These are phyloP conservation scores for Tilletiopsis washingtonensis DNA, from an alignment of 1,284 basidiomycete species.

Conservation along the genomic window DNA sequence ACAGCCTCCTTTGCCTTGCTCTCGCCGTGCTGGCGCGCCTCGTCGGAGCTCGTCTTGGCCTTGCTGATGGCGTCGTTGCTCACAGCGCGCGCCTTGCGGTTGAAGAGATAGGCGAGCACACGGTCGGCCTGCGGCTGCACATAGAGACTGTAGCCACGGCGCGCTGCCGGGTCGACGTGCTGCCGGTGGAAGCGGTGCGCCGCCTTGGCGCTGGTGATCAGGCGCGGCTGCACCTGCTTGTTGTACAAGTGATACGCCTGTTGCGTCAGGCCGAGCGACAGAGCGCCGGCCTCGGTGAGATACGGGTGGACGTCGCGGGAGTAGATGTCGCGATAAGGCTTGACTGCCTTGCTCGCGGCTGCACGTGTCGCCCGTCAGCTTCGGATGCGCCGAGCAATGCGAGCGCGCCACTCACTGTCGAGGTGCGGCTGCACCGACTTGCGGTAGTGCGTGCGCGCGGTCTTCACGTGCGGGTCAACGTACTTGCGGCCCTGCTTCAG, in stretches of 20 bases:
- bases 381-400: no score
- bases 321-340: conserved; percentile 42
- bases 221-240: conserved; percentile 33
- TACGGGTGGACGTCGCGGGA: conserved; percentile 43
- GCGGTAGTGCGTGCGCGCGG: conserved; percentile 29
- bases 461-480: conserved; percentile 30
- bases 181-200: conserved; percentile 29
- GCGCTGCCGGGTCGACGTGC: conserved; percentile 27
- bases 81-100: conserved; percentile 17
- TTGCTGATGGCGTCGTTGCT: conserved; percentile 9
- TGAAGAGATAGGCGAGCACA: conserved; percentile 25
- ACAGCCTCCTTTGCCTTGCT: conserved; percentile 13
- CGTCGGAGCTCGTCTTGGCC: conserved; percentile 5
- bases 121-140: conserved; percentile 34
- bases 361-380: no score
- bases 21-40: conserved; percentile 7
- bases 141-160: conserved; percentile 30
- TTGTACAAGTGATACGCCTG: conserved; percentile 30
- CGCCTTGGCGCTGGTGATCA: conserved; percentile 20
- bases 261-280: conserved; percentile 19
- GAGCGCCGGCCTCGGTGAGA: conserved; percentile 21
- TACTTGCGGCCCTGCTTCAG: conserved; percentile 26
- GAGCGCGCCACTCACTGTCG: conserved; percentile 7
- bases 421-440: conserved; percentile 37
- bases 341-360: no score